Evolutionary conservation across 1,139 yeast genomes (phyloP), one percentile per base, ranked within the genome.

Genomic region (Zygotorulaspora mrakii): DNA sequence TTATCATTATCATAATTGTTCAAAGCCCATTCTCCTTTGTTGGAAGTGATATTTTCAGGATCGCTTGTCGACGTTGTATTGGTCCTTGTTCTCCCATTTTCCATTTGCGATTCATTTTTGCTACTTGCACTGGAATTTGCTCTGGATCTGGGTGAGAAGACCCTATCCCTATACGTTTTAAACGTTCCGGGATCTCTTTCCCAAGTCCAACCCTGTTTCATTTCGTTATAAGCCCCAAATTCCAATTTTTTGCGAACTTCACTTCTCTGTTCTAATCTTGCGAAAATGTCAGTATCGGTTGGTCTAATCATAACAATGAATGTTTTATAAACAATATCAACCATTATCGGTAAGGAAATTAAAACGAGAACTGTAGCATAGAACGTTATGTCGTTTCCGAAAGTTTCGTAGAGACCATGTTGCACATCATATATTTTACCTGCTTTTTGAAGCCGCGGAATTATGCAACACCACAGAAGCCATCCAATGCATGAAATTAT

Each of bases 401-500:
- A 88, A 33, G 76, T 75, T 40, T 74, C 64, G 37, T 74, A 66
- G 35, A 91, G 68, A 0, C 91, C 94, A 49, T 76, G 71, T 9
- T 73, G 70, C 3, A 86, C 96, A 59, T 76, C 84, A 61, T 79
- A 91, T 13, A 85, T 84, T 1, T 77, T 74, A 44, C 73, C 74
- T 16, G 72, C 64, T 35, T 77, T 67, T 59, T 86, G 83, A 14
- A 89, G 65, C 5, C 71, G 73, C 60, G 91, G 85, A 43, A 91
- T 74, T 31, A 88, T 63, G 45, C 84, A 72, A 60, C 86, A 80
- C 96, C 96, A 91, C 4, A 80, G 50, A n/a, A 82, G 69, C 79
- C 94, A 94, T 0, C 97, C 98, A 12, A 83, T 79, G 36, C 80
- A 79, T 0, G 96, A 86, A n/a, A 88, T 72, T 11, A 76, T 59